These are phyloP conservation scores for Pittosporum tobira DNA, from an alignment of 129 eudicot genomes.

Conservation along the genomic window DNA sequence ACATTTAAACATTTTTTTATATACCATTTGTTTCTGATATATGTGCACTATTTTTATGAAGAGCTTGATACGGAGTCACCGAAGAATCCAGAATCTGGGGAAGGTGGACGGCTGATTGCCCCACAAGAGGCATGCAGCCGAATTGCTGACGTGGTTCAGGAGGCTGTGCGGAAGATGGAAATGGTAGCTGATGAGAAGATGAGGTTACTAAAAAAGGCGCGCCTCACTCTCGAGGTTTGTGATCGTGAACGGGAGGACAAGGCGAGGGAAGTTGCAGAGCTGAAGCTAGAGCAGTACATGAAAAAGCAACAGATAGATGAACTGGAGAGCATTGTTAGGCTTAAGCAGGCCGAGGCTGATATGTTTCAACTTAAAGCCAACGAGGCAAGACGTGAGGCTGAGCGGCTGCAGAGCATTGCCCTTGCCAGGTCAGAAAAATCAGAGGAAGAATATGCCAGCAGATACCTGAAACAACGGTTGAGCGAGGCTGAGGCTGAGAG, in stretches of 20 bases:
- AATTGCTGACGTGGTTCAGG: conserved; percentile 35
- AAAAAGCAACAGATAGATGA: conserved; percentile 37
- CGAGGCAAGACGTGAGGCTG: conserved; percentile 34
- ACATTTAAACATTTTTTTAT: no score
- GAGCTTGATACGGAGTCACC: conserved; percentile 25
- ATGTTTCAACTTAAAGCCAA: conserved; percentile 37
- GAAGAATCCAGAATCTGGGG: conserved; percentile 20
- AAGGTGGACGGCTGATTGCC: conserved; percentile 23
- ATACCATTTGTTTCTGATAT: not conserved
- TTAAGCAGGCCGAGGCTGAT: conserved; percentile 40
- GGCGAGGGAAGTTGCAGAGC: conserved; percentile 27
- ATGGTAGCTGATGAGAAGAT: conserved; percentile 34
- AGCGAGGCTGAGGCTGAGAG: conserved; percentile 35
- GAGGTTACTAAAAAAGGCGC: conserved; percentile 31
- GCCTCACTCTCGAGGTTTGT: conserved; percentile 23
- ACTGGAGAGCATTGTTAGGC: conserved; percentile 35
- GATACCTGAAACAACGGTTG: conserved; percentile 25
- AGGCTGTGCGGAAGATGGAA: conserved; percentile 36
- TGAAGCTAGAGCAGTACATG: conserved; percentile 29
- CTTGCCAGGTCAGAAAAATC: conserved; percentile 33
- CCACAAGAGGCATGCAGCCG: conserved; percentile 35
- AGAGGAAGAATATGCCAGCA: conserved; percentile 32
- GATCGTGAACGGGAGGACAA: conserved; percentile 31
- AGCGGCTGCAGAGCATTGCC: conserved; percentile 30
- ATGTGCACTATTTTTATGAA: conserved; percentile 3